These are phyloP conservation scores for Polychytrium aggregatum DNA, from an alignment of 192 early-diverging fungal genomes.

Conservation along the genomic window DNA sequence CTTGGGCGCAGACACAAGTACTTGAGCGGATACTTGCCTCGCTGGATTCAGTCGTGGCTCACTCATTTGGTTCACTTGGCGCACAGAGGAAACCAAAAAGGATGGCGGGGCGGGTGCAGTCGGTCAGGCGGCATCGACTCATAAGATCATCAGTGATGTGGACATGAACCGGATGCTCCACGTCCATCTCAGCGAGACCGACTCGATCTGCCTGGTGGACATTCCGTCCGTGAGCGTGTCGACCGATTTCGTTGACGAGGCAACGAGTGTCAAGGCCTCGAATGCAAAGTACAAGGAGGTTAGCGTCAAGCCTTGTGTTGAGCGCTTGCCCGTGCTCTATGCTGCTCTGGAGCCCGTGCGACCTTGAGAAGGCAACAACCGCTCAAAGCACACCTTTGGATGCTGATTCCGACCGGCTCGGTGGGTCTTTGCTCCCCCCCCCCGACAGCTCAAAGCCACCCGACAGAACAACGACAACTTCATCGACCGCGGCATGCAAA, in stretches of 20 bases:
- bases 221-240: constrained; percentile 31
- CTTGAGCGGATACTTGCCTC: too few relatives aligned
- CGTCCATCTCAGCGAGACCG: constrained; percentile 34
- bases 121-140: too few relatives aligned
- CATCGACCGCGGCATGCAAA: constrained; percentile 36
- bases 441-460: constrained; percentile 23
- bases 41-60: too few relatives aligned
- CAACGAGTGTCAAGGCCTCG: constrained; percentile 20
- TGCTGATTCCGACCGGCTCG: too few relatives aligned
- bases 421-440: neutral
- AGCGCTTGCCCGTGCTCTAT: too few relatives aligned
- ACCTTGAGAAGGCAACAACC: too few relatives aligned
- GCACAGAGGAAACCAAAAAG: too few relatives aligned
- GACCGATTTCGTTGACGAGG: constrained; percentile 30
- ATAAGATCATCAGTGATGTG: constrained; percentile 6
- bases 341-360: too few relatives aligned
- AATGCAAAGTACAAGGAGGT: constrained; percentile 45
- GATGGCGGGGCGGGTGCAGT: too few relatives aligned
- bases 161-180: constrained; percentile 24
- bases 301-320: neutral
- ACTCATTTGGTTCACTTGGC: too few relatives aligned
- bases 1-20: neutral
- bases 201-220: constrained; percentile 29
- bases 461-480: constrained; percentile 43
- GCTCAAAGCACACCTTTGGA: constrained; percentile 6